phyloP scores from a whole-genome alignment of 345 rosid species.

The Iberis pinnata region DNA sequence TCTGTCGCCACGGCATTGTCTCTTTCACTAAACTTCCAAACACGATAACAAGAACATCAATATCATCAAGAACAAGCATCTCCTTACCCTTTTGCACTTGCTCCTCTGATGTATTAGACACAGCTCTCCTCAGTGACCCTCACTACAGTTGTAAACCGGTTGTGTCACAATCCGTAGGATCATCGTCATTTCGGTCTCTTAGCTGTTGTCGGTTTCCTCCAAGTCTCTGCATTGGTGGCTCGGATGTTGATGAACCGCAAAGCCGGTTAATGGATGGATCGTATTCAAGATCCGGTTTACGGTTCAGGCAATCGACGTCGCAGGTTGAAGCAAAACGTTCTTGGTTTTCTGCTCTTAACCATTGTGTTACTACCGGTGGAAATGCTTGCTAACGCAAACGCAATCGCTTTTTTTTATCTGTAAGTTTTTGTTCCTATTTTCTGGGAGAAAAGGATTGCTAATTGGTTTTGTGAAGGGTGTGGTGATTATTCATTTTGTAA shows the following conservation, averaged over 20 bases:
- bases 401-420: neutral
- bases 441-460: conserved; percentile 13
- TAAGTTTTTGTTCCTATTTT: conserved; percentile 2
- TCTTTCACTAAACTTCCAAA: conserved; percentile 66
- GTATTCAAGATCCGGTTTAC: conserved; percentile 42
- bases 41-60: conserved; percentile 15
- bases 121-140: conserved; percentile 47
- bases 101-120: conserved; percentile 53
- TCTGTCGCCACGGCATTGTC: conserved; percentile 81
- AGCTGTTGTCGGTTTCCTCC: conserved; percentile 71
- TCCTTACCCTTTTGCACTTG: conserved; percentile 69
- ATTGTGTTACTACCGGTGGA: conserved; percentile 50
- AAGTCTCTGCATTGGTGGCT: conserved; percentile 63
- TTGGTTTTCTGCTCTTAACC: conserved; percentile 73
- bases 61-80: conserved; percentile 56
- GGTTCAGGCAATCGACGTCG: conserved; percentile 42
- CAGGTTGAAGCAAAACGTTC: conserved; percentile 45
- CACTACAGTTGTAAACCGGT: conserved; percentile 56
- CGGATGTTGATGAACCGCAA: conserved; percentile 45
- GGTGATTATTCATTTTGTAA: conserved; percentile 24
- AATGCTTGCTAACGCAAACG: conserved; percentile 46
- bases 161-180: conserved; percentile 36
- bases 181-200: conserved; percentile 65
- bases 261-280: conserved; percentile 38
- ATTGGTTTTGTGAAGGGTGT: conserved; percentile 22